These are phyloP conservation scores for Mycena olivaceomarginata DNA, from an alignment of 768 basidiomycete species.

Conservation along the genomic window DNA sequence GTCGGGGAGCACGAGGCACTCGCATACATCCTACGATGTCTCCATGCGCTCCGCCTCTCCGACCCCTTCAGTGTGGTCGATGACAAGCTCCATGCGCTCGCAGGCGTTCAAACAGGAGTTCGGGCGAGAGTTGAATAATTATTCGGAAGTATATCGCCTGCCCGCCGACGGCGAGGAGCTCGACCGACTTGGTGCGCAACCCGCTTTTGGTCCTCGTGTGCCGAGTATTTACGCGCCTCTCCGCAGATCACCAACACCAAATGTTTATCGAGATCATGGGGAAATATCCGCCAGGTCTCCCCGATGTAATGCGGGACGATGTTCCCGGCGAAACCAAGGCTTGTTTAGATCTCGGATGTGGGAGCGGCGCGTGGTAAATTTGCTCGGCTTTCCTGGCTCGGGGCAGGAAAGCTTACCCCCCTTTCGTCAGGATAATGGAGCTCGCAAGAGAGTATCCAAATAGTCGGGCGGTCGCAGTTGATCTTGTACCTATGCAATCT, in stretches of 20 bases:
- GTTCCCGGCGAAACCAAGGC: conserved; percentile 75
- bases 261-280: conserved; percentile 82
- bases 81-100: conserved; percentile 78
- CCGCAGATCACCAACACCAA: conserved; percentile 78
- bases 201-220: conserved; percentile 13
- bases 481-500: conserved; percentile 88
- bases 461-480: conserved; percentile 82
- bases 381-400: neutral
- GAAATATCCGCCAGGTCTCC: conserved; percentile 77
- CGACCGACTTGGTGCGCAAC: conserved; percentile 75
- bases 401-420: neutral
- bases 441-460: conserved; percentile 84
- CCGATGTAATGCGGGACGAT: conserved; percentile 76
- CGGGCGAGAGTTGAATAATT: conserved; percentile 83
- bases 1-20: conserved; percentile 63
- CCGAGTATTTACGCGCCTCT: conserved; percentile 19
- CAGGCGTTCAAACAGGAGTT: conserved; percentile 79
- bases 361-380: conserved; percentile 84
- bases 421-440: conserved; percentile 79
- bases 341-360: conserved; percentile 86
- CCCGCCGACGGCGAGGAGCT: conserved; percentile 89
- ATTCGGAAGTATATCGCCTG: conserved; percentile 86
- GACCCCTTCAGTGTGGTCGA: conserved; percentile 79
- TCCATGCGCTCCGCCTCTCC: conserved; percentile 83
- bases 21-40: conserved; percentile 74